phyloP scores from a whole-genome alignment of 1,284 basidiomycete species.

The Moesziomyces antarcticus region DNA sequence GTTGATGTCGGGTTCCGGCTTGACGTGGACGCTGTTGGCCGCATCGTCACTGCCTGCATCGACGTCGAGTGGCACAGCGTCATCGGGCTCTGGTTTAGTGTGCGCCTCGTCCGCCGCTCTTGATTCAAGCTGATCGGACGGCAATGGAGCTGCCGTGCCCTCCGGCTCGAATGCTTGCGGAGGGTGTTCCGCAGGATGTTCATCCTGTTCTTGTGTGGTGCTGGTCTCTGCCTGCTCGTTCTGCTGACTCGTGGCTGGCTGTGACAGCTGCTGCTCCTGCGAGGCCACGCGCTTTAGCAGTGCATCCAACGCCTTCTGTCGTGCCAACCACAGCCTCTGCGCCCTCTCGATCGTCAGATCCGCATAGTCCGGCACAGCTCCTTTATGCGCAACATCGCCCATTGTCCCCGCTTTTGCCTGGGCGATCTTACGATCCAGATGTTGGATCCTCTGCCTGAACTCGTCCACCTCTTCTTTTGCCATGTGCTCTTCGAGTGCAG shows the following conservation, averaged over 20 bases:
- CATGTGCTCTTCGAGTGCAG: slow-evolving; percentile 78
- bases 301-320: slow-evolving; percentile 43
- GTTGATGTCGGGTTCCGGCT: background rate
- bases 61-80: too few species aligned
- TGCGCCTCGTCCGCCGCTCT: background rate
- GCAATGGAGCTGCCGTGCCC: too few species aligned
- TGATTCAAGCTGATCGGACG: background rate
- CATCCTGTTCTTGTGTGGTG: background rate
- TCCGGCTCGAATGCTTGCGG: background rate
- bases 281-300: slow-evolving; percentile 27
- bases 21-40: background rate
- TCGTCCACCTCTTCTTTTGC: slow-evolving; percentile 70
- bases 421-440: slow-evolving; percentile 43
- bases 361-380: slow-evolving; percentile 21
- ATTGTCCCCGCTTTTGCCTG: slow-evolving; percentile 3
- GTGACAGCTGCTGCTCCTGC: background rate
- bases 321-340: slow-evolving; percentile 48
- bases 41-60: background rate
- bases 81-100: background rate
- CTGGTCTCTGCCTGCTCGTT: background rate
- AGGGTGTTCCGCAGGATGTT: background rate
- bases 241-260: background rate
- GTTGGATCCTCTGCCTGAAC: slow-evolving; percentile 38
- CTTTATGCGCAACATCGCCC: background rate
- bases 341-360: slow-evolving; percentile 50